Evolutionary conservation across 352 stramenopile species (phyloP).

Genomic region (Globisporangium iwayamae): DNA sequence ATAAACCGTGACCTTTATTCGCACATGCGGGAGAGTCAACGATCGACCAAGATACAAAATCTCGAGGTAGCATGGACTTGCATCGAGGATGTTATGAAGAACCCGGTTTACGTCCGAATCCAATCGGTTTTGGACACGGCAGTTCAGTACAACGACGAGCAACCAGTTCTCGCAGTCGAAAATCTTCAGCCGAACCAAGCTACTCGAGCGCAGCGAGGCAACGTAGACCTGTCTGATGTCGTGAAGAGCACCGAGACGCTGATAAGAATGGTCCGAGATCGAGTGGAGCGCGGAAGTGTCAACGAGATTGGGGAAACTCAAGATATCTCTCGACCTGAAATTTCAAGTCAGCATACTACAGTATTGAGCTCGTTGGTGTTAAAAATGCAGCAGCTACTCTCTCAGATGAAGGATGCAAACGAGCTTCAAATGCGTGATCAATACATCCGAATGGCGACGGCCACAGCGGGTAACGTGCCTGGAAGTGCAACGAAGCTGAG

Average conservation of each 20-base stretch:
- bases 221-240: constrained; percentile 29
- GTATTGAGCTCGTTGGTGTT: constrained; percentile 32
- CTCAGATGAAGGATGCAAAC: constrained; percentile 33
- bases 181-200: constrained; percentile 19
- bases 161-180: constrained; percentile 29
- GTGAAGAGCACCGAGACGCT: constrained; percentile 33
- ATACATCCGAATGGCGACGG: constrained; percentile 34
- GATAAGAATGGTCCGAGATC: constrained; percentile 25
- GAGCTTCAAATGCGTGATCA: constrained; percentile 25
- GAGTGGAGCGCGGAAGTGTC: constrained; percentile 21
- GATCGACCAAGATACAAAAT: constrained; percentile 23
- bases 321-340: constrained; percentile 16
- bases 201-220: constrained; percentile 12
- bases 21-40: constrained; percentile 21
- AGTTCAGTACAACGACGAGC: constrained; percentile 29
- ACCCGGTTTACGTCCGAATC: constrained; percentile 19
- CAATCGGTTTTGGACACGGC: constrained; percentile 29
- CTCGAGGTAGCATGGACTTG: constrained; percentile 25
- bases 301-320: constrained; percentile 14
- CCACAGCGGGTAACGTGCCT: background rate
- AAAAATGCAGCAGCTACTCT: constrained; percentile 28
- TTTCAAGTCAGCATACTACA: constrained; percentile 24
- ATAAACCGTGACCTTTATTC: constrained; percentile 32
- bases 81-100: constrained; percentile 23
- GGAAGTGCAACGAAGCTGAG: constrained; percentile 11